Evolutionary conservation across 2,329 filamentous ascomycete genomes (phyloP).

Genomic region (Cladosporium sp.): DNA sequence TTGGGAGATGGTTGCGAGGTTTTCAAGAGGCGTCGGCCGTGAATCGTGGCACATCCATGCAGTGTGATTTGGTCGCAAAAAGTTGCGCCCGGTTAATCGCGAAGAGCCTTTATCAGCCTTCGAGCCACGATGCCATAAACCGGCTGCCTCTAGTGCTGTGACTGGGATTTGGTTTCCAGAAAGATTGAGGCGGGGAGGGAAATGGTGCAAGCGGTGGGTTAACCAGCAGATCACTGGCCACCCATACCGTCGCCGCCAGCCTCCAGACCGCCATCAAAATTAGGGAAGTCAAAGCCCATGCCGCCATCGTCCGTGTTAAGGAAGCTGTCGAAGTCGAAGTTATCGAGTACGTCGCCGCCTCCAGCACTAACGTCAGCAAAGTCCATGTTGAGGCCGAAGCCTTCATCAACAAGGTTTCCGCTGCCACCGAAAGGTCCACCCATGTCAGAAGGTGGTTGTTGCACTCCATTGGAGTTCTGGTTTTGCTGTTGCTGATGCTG

Average conservation of each 20-base stretch:
- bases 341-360: constrained; percentile 64
- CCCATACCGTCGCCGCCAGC: constrained; percentile 19
- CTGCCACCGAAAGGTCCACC: constrained; percentile 35
- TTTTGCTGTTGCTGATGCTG: constrained; percentile 32
- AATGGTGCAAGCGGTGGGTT: neutral
- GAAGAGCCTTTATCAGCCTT: neutral
- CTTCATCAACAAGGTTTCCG: constrained; percentile 40
- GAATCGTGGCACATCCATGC: constrained; percentile 2
- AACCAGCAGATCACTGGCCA: constrained; percentile 7
- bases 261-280: constrained; percentile 14
- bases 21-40: neutral
- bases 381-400: constrained; percentile 38
- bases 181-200: neutral
- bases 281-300: constrained; percentile 31
- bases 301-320: constrained; percentile 50
- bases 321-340: constrained; percentile 69
- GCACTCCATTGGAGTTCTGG: constrained; percentile 23
- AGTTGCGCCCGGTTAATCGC: neutral
- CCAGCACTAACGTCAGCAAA: constrained; percentile 43
- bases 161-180: neutral
- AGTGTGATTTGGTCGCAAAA: neutral
- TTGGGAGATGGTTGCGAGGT: neutral
- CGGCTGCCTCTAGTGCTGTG: neutral
- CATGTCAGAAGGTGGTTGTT: constrained; percentile 34
- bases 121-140: neutral